A percentile compares a stretch with the other conserved stretches of the same genome.
Conservation (phyloP, 2,329 filamentous ascomycete species). For the Rhynchosporium graminicola region DNA sequence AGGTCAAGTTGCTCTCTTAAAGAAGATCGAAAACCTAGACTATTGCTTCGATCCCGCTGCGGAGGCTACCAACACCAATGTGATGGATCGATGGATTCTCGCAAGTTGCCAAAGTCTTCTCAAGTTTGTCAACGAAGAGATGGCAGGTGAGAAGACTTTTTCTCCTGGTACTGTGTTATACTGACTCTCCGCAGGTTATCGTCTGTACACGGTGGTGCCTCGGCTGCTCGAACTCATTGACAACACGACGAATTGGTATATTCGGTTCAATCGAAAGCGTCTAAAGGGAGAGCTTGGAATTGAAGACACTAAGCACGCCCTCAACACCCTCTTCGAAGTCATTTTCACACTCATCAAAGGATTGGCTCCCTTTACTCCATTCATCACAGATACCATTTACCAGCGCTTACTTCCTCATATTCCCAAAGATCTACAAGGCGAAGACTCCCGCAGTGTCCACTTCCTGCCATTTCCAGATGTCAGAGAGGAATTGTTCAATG, state of each 20-base stretch:
- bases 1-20: constrained; percentile 79
- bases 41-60: constrained; percentile 77
- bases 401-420: constrained; percentile 79
- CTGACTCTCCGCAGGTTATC: constrained; percentile 54
- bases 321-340: constrained; percentile 94
- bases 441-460: constrained; percentile 84
- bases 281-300: constrained; percentile 87
- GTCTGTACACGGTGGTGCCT: constrained; percentile 89
- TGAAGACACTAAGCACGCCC: constrained; percentile 82
- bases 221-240: constrained; percentile 82
- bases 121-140: constrained; percentile 90
- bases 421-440: constrained; percentile 65
- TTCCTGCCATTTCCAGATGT: constrained; percentile 91
- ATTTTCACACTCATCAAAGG: constrained; percentile 85
- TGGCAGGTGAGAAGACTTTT: constrained; percentile 62
- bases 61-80: constrained; percentile 78
- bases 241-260: constrained; percentile 98
- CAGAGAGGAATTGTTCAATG: constrained; percentile 83
- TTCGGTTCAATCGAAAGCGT: constrained; percentile 87
- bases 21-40: constrained; percentile 78
- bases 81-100: constrained; percentile 96
- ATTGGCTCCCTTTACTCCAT: constrained; percentile 92
- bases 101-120: constrained; percentile 89
- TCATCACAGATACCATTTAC: constrained; percentile 95
- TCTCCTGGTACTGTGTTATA: background rate